Evolutionary conservation across 352 stramenopile genomes (phyloP), one percentile per base, ranked within the genome.

Genomic region (Aphanomyces astaci): DNA sequence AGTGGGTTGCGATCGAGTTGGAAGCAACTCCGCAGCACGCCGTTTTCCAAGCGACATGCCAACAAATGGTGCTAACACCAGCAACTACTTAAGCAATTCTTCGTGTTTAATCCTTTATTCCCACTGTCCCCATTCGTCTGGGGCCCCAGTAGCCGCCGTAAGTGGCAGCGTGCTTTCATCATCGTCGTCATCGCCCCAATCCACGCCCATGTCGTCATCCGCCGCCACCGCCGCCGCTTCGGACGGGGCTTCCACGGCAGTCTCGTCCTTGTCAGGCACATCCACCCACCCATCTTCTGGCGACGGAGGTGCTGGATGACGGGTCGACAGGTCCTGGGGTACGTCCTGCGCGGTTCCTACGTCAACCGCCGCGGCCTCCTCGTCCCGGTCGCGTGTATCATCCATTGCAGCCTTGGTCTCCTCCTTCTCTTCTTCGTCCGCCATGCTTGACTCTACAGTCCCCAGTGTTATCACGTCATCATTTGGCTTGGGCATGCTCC

Each of bases 101-200:
- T n/a, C n/a, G n/a, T n/a, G n/a, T n/a, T n/a, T n/a, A n/a, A n/a
- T n/a, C n/a, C n/a, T n/a, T 81, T 84, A 88, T 54, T 86, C 78
- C 80, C 80, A 88, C 59, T 88, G 78, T 46, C 80, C 80, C 80
- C 80, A 88, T 70, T 88, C 80, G 52, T 80, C 80, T n/a, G 77
- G 76, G 31, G 73, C 72, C 63, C 9, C 39, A 46, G 39, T 17
- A 46, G 17, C 39, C 9, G 39, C 39, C n/a, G n/a, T n/a, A n/a
- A 46, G 1, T 24, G 48, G 10, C 28, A 24, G 10, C 1, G 48
- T 55, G 25, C 63, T 53, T 25, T 46, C 48, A 28, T 63, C 65
- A 3, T 63, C 75, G 24, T 80, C 78, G 63, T 88, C 78, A 28
- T 90, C 82, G 25, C 80, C 82, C 80, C 82, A 89, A 70, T 88